Evolutionary conservation across 202 grass and related monocot species (phyloP).

Genomic region (Brachypodium distachyon): DNA sequence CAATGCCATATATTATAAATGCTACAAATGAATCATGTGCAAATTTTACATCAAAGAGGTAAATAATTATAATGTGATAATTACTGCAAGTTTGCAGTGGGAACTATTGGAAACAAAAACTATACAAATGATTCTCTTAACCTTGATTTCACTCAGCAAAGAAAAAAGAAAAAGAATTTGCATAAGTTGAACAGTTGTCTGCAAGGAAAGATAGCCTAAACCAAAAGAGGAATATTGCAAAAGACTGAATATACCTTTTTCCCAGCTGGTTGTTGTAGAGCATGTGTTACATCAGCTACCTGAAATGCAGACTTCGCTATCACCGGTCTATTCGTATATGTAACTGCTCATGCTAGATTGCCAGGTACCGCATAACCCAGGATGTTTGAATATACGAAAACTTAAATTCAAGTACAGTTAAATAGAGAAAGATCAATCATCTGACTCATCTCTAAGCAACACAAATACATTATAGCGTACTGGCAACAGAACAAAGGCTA

Average conservation of each 20-base stretch:
- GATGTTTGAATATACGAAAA: neutral
- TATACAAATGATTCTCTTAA: neutral
- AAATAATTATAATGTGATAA: neutral
- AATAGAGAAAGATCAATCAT: neutral
- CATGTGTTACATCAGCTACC: constrained; percentile 98
- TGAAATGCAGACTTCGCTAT: constrained; percentile 33
- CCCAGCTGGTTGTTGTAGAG: constrained; percentile 94
- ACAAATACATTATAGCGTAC: neutral
- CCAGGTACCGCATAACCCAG: neutral
- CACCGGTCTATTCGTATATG: neutral
- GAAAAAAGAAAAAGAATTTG: neutral
- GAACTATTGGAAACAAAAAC: neutral
- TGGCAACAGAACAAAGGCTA: neutral
- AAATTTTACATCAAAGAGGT: neutral
- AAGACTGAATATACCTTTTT: constrained; percentile 53
- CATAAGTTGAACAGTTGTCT: neutral
- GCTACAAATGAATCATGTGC: neutral
- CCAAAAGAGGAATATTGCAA: neutral
- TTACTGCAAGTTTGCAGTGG: neutral
- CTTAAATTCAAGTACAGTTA: neutral
- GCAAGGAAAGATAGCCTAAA: neutral
- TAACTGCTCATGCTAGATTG: neutral
- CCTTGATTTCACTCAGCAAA: neutral
- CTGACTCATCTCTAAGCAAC: neutral
- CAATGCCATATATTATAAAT: neutral